Evolutionary conservation across 192 early-diverging fungal genomes (phyloP).

Genomic region (Backusella westeae): DNA sequence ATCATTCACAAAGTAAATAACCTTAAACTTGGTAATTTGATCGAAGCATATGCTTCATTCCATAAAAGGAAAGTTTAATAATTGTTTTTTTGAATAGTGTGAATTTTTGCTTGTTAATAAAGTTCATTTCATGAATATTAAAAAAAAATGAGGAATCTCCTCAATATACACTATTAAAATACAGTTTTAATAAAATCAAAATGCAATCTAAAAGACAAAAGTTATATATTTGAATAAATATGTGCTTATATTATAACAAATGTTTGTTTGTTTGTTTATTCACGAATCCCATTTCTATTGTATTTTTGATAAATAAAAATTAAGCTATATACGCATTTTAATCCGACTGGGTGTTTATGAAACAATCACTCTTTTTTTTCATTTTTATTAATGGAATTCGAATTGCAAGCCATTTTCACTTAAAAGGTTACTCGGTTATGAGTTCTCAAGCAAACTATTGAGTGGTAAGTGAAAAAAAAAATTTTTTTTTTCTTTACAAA

Average conservation of each 20-base stretch:
- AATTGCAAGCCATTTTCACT: neutral
- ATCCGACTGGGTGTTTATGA: neutral
- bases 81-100: no score
- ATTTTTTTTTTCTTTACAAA: neutral
- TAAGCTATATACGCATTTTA: neutral
- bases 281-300: neutral
- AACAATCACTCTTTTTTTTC: neutral
- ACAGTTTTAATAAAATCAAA: no score
- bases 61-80: no score
- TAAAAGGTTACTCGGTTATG: neutral
- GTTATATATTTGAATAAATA: no score
- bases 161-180: no score
- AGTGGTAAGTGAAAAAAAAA: neutral
- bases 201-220: no score
- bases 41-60: no score
- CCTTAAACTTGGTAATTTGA: no score
- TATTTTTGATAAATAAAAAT: neutral
- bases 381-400: neutral
- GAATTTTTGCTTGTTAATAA: no score
- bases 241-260: neutral
- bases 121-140: no score
- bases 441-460: neutral
- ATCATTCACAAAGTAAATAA: no score
- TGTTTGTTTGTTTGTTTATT: neutral
- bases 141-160: no score